These are phyloP conservation scores for Vigna reflexopilosa DNA, from an alignment of 306 rosid species.

Conservation along the genomic window DNA sequence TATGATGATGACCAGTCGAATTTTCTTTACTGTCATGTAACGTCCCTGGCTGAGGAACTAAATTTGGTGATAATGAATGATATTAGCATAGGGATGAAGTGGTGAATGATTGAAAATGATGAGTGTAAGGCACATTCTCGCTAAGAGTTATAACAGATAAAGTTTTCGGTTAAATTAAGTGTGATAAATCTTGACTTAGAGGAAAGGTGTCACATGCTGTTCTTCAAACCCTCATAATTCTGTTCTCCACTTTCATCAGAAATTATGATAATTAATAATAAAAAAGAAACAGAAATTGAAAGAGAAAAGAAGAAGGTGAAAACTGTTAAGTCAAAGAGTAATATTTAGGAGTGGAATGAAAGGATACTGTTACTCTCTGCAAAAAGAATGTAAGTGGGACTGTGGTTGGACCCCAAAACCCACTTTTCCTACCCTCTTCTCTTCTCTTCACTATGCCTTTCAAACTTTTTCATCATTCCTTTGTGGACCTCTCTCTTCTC, in stretches of 20 bases:
- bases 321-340: slow-evolving; percentile 52
- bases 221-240: slow-evolving; percentile 72
- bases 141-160: not conserved
- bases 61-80: not conserved
- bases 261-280: slow-evolving; percentile 34
- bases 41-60: not conserved
- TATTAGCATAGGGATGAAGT: not conserved
- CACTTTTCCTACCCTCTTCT: slow-evolving; percentile 52
- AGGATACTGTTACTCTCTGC: slow-evolving; percentile 42
- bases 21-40: not conserved
- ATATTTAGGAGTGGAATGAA: slow-evolving; percentile 39
- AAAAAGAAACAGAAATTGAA: not conserved
- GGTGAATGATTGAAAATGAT: slow-evolving; percentile 41
- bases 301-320: slow-evolving; percentile 24
- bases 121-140: slow-evolving; percentile 24
- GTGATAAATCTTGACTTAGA: slow-evolving; percentile 70
- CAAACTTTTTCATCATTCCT: slow-evolving; percentile 70
- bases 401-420: slow-evolving; percentile 48
- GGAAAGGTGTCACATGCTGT: slow-evolving; percentile 68
- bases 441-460: slow-evolving; percentile 50
- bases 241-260: slow-evolving; percentile 76
- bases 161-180: slow-evolving; percentile 40
- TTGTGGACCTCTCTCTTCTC: slow-evolving; percentile 52
- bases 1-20: not conserved
- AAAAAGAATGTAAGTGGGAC: slow-evolving; percentile 58